Evolutionary conservation across 2,329 filamentous ascomycete genomes (phyloP).

Genomic region (Coniochaeta sp.): DNA sequence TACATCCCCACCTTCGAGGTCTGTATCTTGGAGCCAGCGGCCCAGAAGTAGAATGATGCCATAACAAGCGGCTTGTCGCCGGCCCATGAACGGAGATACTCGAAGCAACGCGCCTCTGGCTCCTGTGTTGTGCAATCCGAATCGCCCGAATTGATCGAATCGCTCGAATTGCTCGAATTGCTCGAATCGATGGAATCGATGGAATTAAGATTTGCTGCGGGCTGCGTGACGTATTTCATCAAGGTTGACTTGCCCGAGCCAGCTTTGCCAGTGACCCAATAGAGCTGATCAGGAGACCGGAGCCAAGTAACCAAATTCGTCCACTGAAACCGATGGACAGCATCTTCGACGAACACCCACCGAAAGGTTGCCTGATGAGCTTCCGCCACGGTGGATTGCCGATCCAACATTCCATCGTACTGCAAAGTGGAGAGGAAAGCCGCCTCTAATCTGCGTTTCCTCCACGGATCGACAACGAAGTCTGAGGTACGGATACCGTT

Average conservation of each 20-base stretch:
- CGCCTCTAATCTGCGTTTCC: no score
- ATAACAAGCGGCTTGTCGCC: neutral
- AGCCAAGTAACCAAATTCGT: neutral
- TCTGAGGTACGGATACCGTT: no score
- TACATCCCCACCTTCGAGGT: neutral
- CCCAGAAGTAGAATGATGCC: constrained; percentile 5
- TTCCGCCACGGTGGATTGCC: neutral
- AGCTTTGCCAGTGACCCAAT: neutral
- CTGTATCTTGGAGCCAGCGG: constrained; percentile 1
- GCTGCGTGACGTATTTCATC: neutral
- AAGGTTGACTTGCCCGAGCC: neutral
- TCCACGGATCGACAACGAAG: no score
- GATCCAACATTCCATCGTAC: neutral
- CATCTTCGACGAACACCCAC: neutral
- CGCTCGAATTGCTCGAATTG: no score
- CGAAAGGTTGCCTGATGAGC: neutral
- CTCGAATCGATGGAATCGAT: no score
- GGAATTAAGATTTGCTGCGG: neutral
- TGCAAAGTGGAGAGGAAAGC: neutral
- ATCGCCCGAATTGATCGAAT: no score
- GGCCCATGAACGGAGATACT: neutral
- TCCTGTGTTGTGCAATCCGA: no score
- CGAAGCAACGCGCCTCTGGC: no score
- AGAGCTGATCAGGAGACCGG: neutral
- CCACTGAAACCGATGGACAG: neutral